A percentile compares a stretch with the other conserved stretches of the same genome.
Conservation (phyloP, 1,284 basidiomycete genomes). For the Boletellus deceptivus region DNA sequence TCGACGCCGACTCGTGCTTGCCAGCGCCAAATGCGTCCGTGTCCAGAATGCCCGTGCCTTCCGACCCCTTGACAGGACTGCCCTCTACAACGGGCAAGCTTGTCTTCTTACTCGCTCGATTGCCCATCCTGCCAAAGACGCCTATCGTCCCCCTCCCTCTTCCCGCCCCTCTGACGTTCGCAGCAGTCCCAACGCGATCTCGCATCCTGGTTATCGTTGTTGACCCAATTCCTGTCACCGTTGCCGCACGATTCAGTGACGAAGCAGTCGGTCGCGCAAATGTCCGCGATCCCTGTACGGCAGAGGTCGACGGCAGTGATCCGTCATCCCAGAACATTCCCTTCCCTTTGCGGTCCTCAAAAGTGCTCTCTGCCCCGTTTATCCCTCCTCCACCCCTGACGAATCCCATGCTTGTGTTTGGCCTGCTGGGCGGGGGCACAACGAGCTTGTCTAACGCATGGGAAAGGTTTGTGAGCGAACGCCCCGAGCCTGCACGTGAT, state of each 20-base stretch:
- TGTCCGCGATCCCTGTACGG: constrained; percentile 4
- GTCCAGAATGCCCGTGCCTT: constrained; percentile 6
- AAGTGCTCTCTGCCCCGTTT: constrained; percentile 17
- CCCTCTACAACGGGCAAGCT: constrained; percentile 56
- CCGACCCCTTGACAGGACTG: constrained; percentile 52
- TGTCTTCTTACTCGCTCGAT: constrained; percentile 63
- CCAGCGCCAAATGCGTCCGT: not conserved
- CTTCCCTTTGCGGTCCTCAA: constrained; percentile 17
- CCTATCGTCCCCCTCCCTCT: constrained; percentile 17
- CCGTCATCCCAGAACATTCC: constrained; percentile 24
- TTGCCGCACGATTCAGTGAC: constrained; percentile 29
- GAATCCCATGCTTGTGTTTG: constrained; percentile 66
- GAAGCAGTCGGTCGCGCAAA: constrained; percentile 34
- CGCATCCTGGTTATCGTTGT: not conserved
- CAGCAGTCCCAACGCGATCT: not conserved
- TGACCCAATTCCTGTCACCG: constrained; percentile 12
- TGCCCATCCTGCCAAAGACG: constrained; percentile 36
- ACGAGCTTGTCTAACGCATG: constrained; percentile 62
- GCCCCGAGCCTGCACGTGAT: constrained; percentile 8
- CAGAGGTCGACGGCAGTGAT: constrained; percentile 9
- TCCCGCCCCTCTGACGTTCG: constrained; percentile 7
- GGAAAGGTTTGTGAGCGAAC: constrained; percentile 47
- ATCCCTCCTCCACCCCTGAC: constrained; percentile 26
- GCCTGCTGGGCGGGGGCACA: constrained; percentile 55
- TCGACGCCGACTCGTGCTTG: constrained; percentile 1